phyloP scores from a whole-genome alignment of 2,329 filamentous ascomycete species.

The Fusarium clavum region DNA sequence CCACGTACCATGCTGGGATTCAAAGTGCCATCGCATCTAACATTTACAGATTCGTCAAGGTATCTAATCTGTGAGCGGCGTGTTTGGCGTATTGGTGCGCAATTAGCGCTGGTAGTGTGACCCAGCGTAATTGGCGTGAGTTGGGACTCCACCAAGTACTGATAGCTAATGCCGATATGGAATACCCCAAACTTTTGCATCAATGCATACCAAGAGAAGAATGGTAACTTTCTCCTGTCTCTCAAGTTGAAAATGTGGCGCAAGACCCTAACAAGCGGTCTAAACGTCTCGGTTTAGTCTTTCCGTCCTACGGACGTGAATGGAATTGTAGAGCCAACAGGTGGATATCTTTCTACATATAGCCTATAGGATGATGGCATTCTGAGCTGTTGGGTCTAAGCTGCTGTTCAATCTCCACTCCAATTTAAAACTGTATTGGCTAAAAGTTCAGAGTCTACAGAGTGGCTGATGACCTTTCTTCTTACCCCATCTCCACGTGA shows the following conservation, averaged over 20 bases:
- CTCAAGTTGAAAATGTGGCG: rapidly evolving
- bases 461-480: too few species aligned
- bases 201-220: neutral
- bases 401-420: rapidly evolving
- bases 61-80: too few species aligned
- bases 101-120: neutral
- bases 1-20: too few species aligned
- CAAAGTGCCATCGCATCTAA: too few species aligned
- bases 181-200: neutral
- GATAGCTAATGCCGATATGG: rapidly evolving
- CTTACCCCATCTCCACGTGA: too few species aligned
- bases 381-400: neutral
- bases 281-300: neutral
- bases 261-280: neutral
- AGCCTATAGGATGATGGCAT: neutral
- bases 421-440: neutral
- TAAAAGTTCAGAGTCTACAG: too few species aligned
- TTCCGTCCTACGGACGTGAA: neutral
- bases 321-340: rapidly evolving
- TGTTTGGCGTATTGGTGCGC: too few species aligned
- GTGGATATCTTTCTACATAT: rapidly evolving
- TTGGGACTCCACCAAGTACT: neutral
- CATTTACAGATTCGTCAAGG: too few species aligned
- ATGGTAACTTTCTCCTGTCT: rapidly evolving
- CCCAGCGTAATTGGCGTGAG: neutral